Conservation (phyloP, 345 rosid genomes). For the Luvunga scandens region DNA sequence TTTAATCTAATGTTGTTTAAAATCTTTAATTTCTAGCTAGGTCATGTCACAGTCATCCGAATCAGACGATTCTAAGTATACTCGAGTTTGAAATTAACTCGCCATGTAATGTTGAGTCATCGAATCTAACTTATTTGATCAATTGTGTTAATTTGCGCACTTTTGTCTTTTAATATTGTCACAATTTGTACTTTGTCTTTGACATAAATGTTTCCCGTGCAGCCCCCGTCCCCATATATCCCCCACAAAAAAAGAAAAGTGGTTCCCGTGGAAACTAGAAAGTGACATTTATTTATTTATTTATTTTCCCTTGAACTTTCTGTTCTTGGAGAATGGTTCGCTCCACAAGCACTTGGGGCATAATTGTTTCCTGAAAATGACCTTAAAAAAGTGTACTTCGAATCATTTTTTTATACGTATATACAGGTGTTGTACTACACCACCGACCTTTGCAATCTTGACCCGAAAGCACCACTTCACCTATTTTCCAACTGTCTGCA, state of each 20-base stretch:
- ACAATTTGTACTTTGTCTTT: conserved; percentile 5
- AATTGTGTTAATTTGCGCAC: neutral
- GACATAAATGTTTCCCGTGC: no score
- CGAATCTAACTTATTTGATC: conserved; percentile 19
- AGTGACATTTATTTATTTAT: neutral
- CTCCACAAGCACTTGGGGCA: neutral
- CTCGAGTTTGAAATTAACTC: neutral
- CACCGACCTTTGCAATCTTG: conserved; percentile 7
- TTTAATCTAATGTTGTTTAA: neutral
- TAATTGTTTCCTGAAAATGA: neutral
- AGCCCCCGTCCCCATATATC: no score
- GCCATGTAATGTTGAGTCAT: conserved; percentile 30
- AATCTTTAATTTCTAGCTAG: neutral
- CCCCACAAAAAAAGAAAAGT: no score
- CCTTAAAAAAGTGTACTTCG: neutral
- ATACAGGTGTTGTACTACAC: neutral
- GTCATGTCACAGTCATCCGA: conserved; percentile 20
- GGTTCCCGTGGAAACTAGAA: neutral
- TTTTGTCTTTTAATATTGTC: conserved; percentile 7
- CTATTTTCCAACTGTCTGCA: neutral
- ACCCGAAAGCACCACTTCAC: neutral
- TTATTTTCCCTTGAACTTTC: neutral
- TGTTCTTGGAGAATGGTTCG: neutral
- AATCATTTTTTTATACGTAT: neutral
- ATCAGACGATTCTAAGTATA: conserved; percentile 21